Base-by-base conservation (phyloP, 2,329 filamentous ascomycete genomes). In the Madurella fahalii region DNA sequence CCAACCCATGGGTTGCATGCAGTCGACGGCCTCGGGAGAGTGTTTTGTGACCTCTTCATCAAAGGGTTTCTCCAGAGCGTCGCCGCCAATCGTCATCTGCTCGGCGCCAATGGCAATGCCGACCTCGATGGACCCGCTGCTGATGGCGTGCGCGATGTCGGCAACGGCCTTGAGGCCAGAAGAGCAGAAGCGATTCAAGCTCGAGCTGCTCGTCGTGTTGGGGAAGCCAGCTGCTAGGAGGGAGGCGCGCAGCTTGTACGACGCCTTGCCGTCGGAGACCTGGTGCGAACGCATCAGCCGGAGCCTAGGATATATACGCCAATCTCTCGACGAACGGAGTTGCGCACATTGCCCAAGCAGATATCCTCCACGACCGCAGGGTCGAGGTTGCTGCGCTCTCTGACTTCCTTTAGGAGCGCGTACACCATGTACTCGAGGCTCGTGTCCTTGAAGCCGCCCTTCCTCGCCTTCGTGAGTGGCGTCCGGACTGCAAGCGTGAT, bases 1-100 rank as follows among this genome's bases (percentile, higher is more conserved):
- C 83, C 95, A 95, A 18, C 94, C 94, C 94, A 99, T 99, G 62
- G 93, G 89, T 79, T 91, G 83, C 83, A 93, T 83, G 79, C 91
- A 94, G 75, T 97, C 93, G 45, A 73, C 73, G 0, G 90, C 82
- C 68, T 96, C 90, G 69, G 90, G 87, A 74, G 81, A 87, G 66
- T 79, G 75, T 63, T 75, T 70, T 45, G 89, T 75, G 57, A 97
- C 84, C 59, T 86, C 84, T 61, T 87, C 84, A 70, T 90, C 85
- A 73, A 96, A 94, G 4, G 88, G 85, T 59, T 82, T 72, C 43
- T 85, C 82, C 39, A 90, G 78, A 18, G 80, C 73, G 69, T 92
- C 89, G 49, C 86, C 87, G 56, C 84, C 84, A 5, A 77, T 72
- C 5, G 85, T 86, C 94, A 99, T 99, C 68, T 81, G 82, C 76